Conservation (phyloP, 345 rosid species). For the Sonneratia alba region DNA sequence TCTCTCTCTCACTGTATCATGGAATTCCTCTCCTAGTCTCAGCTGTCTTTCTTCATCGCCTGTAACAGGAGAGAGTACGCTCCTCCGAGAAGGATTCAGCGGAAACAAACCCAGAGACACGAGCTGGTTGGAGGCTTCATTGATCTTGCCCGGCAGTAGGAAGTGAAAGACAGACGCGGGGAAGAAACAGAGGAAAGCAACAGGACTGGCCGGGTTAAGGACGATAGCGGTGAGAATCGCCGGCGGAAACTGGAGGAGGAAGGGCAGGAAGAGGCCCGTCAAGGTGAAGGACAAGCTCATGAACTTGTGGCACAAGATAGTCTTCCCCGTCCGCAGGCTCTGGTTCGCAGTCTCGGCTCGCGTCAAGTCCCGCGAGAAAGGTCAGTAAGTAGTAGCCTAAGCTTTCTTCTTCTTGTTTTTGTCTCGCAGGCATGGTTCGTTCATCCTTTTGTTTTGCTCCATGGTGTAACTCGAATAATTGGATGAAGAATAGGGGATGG, state of each 20-base stretch:
- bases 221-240: constrained; percentile 21
- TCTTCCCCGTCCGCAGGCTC: constrained; percentile 41
- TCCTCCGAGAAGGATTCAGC: no score
- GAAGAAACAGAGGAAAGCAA: no score
- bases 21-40: background rate
- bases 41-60: background rate
- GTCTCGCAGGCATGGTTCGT: no score
- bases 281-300: constrained; percentile 16
- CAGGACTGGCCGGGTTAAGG: constrained; percentile 30
- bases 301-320: constrained; percentile 48
- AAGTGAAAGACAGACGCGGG: no score
- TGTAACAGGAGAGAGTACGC: background rate
- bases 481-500: no score
- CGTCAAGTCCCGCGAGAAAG: constrained; percentile 35
- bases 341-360: constrained; percentile 47
- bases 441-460: no score
- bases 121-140: no score
- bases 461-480: no score
- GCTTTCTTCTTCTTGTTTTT: no score
- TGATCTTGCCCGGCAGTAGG: no score
- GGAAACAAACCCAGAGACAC: no score
- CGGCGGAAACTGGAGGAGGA: constrained; percentile 3
- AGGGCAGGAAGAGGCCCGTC: constrained; percentile 5
- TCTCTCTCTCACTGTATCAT: background rate
- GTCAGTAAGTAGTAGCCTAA: constrained; percentile 10